A percentile compares a stretch with the other conserved stretches of the same genome.
Evolutionary conservation across 1,139 yeast genomes (phyloP).

Genomic region (Geotrichum carabidarum): DNA sequence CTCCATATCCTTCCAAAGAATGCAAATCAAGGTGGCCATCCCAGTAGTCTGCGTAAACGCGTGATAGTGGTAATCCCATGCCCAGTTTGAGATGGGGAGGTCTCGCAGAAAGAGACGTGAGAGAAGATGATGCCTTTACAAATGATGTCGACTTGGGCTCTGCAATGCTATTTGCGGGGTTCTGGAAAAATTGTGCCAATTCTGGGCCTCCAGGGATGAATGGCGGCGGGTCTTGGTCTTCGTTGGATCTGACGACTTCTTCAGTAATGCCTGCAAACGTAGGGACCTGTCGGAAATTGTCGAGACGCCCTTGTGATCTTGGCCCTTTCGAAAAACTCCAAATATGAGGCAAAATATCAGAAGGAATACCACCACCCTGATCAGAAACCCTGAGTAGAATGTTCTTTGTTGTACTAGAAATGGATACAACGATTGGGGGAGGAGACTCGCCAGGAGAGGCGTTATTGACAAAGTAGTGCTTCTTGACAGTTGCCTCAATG

Average conservation of each 20-base stretch:
- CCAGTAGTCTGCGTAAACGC: conserved; percentile 93
- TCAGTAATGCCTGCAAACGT: conserved; percentile 40
- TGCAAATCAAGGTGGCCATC: conserved; percentile 80
- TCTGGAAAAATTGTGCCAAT: conserved; percentile 5
- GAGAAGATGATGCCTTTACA: conserved; percentile 37
- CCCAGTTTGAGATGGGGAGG: conserved; percentile 75
- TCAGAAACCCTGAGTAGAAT: conserved; percentile 78
- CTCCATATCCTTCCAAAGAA: conserved; percentile 84
- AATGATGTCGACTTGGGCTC: conserved; percentile 7
- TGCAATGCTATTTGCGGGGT: not conserved
- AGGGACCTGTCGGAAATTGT: conserved; percentile 37
- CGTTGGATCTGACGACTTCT: conserved; percentile 22
- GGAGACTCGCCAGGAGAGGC: conserved; percentile 41
- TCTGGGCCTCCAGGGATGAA: not conserved
- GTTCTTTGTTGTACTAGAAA: conserved; percentile 60
- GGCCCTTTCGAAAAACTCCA: conserved; percentile 66
- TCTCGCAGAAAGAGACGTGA: conserved; percentile 56
- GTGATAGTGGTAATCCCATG: conserved; percentile 84
- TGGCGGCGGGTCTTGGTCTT: not conserved
- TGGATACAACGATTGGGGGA: conserved; percentile 68
- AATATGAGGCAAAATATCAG: conserved; percentile 52
- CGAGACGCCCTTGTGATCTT: conserved; percentile 30
- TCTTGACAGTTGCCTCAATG: conserved; percentile 66
- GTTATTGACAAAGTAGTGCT: conserved; percentile 31
- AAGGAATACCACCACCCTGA: conserved; percentile 79